Evolutionary conservation across 768 basidiomycete genomes (phyloP).

Genomic region (Mycena belliarum): DNA sequence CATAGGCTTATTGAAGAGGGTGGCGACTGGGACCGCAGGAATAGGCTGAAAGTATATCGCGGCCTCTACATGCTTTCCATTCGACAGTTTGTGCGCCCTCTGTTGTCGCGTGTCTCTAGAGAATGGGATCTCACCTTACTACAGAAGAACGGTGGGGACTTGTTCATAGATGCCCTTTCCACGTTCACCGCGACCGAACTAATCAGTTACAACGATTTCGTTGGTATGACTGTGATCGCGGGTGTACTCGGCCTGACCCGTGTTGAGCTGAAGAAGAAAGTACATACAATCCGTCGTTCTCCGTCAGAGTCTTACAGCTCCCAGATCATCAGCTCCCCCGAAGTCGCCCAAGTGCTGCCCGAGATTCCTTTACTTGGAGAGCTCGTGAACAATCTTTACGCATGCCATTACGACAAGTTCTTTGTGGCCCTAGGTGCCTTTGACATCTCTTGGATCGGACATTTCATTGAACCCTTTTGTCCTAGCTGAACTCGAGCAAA

Average conservation of each 20-base stretch:
- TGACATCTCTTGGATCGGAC: neutral
- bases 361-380: slow-evolving; percentile 82
- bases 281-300: slow-evolving; percentile 24
- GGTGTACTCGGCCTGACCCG: slow-evolving; percentile 74
- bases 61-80: slow-evolving; percentile 84
- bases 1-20: slow-evolving; percentile 87
- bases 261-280: slow-evolving; percentile 92
- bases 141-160: slow-evolving; percentile 69
- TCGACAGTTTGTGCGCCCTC: slow-evolving; percentile 65
- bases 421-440: slow-evolving; percentile 80
- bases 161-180: slow-evolving; percentile 87
- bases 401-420: slow-evolving; percentile 93
- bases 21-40: slow-evolving; percentile 97
- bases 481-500: slow-evolving; percentile 85
- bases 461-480: neutral
- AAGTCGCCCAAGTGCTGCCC: slow-evolving; percentile 83
- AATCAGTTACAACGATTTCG: slow-evolving; percentile 86
- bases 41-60: slow-evolving; percentile 94
- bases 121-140: neutral
- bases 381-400: slow-evolving; percentile 84
- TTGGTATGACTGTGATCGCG: slow-evolving; percentile 81
- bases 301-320: neutral
- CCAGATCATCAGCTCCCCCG: slow-evolving; percentile 82
- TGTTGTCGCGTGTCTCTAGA: neutral
- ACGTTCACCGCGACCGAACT: slow-evolving; percentile 95